Evolutionary conservation across 2,329 filamentous ascomycete genomes (phyloP).

Genomic region (Erysiphe neolycopersici): DNA sequence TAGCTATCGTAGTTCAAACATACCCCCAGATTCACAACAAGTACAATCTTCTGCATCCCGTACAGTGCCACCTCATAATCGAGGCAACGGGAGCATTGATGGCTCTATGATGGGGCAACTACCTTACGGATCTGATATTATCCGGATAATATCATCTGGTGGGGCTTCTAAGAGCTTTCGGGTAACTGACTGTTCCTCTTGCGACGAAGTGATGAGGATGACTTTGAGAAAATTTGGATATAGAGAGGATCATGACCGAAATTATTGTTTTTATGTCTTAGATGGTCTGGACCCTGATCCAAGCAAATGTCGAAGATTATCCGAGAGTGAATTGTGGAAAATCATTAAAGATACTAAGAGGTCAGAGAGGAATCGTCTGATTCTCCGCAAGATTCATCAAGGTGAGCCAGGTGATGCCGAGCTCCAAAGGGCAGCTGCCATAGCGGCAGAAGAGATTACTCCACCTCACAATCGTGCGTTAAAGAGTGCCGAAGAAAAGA

Average conservation of each 20-base stretch:
- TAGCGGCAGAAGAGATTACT: slow-evolving; percentile 67
- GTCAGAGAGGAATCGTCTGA: slow-evolving; percentile 70
- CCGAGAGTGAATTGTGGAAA: slow-evolving; percentile 68
- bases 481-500: slow-evolving; percentile 35
- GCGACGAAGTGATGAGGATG: slow-evolving; percentile 76
- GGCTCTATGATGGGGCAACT: slow-evolving; percentile 64
- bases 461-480: slow-evolving; percentile 40
- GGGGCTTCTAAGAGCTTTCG: slow-evolving; percentile 85
- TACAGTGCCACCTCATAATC: slow-evolving; percentile 40
- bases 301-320: slow-evolving; percentile 52
- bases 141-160: slow-evolving; percentile 76
- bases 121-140: slow-evolving; percentile 65
- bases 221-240: slow-evolving; percentile 71
- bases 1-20: slow-evolving; percentile 25
- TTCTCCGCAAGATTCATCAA: slow-evolving; percentile 73
- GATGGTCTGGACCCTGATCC: slow-evolving; percentile 65
- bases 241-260: slow-evolving; percentile 72
- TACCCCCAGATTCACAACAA: slow-evolving; percentile 28
- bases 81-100: slow-evolving; percentile 64
- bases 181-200: slow-evolving; percentile 70
- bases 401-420: slow-evolving; percentile 75
- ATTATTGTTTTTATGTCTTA: slow-evolving; percentile 91
- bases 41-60: slow-evolving; percentile 24
- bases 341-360: slow-evolving; percentile 70
- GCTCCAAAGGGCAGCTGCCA: slow-evolving; percentile 61